phyloP scores from a whole-genome alignment of 2,329 filamentous ascomycete genomes.

The Dothideomycetes sp. region DNA sequence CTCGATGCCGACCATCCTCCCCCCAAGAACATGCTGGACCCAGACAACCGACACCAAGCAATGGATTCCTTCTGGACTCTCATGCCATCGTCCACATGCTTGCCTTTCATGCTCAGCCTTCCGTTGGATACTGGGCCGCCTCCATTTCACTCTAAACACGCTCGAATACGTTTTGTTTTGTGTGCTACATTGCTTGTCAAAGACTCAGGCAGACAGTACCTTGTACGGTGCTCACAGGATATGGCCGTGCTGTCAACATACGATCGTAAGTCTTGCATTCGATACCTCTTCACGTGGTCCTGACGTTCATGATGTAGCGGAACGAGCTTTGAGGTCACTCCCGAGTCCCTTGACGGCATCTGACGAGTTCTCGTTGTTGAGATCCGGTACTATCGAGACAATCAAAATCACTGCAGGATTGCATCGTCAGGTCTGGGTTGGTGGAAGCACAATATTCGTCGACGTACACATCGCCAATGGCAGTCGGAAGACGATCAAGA shows the following conservation, averaged over 20 bases:
- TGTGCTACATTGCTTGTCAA: conserved; percentile 36
- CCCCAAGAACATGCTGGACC: conserved; percentile 38
- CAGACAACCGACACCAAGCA: conserved; percentile 24
- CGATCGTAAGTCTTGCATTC: conserved; percentile 35
- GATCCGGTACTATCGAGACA: conserved; percentile 29
- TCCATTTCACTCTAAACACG: conserved; percentile 41
- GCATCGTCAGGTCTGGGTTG: conserved; percentile 49
- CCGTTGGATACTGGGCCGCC: conserved; percentile 44
- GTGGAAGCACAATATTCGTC: conserved; percentile 43
- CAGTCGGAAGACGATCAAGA: conserved; percentile 37
- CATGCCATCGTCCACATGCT: conserved; percentile 32
- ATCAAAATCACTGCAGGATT: conserved; percentile 41
- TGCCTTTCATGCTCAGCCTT: conserved; percentile 42
- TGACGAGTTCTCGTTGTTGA: conserved; percentile 34
- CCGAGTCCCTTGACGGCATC: conserved; percentile 40
- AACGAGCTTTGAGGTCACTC: conserved; percentile 43
- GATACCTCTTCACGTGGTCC: not conserved
- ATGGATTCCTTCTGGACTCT: conserved; percentile 38
- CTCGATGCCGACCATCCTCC: conserved; percentile 40
- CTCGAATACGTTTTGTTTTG: conserved; percentile 39
- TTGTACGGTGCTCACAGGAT: conserved; percentile 39
- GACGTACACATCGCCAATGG: conserved; percentile 42
- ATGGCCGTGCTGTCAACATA: conserved; percentile 42
- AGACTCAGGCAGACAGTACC: conserved; percentile 36
- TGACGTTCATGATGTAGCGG: conserved; percentile 24